phyloP scores from a whole-genome alignment of 2,329 filamentous ascomycete species.

The Periconia sp. region DNA sequence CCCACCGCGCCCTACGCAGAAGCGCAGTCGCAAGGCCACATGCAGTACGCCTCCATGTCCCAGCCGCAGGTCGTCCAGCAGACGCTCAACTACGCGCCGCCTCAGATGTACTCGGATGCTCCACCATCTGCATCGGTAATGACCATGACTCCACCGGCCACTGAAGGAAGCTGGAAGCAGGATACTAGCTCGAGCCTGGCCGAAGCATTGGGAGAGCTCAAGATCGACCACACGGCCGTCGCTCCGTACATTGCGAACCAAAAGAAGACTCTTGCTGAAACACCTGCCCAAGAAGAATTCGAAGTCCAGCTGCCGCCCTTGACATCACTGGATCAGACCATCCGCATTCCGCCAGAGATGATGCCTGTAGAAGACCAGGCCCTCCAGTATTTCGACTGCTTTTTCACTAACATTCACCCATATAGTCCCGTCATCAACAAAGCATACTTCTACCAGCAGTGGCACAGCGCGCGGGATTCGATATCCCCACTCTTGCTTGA shows the following conservation, averaged over 20 bases:
- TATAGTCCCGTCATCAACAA: constrained; percentile 91
- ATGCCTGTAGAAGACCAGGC: constrained; percentile 89
- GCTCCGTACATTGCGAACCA: constrained; percentile 83
- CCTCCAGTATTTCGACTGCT: constrained; percentile 86
- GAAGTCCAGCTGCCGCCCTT: constrained; percentile 74
- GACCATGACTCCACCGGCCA: constrained; percentile 52
- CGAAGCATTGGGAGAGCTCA: constrained; percentile 83
- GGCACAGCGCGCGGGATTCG: constrained; percentile 79
- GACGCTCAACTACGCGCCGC: constrained; percentile 41
- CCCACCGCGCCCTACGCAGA: constrained; percentile 43
- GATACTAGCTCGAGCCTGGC: constrained; percentile 68
- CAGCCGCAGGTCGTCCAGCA: constrained; percentile 39
- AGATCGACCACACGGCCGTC: constrained; percentile 84
- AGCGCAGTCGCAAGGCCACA: constrained; percentile 38
- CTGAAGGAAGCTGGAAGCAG: constrained; percentile 53
- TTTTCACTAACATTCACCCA: constrained; percentile 88
- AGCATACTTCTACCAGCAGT: constrained; percentile 83
- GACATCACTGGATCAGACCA: constrained; percentile 73
- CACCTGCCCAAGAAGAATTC: constrained; percentile 73
- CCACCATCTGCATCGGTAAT: constrained; percentile 30
- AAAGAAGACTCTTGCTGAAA: constrained; percentile 61
- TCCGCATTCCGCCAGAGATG: constrained; percentile 87
- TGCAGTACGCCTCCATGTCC: constrained; percentile 46
- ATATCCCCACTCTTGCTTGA: constrained; percentile 91
- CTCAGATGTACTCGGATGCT: constrained; percentile 40